Evolutionary conservation across 164 flowering plant species (phyloP), one percentile per base, ranked within the genome.

Genomic region (Piper longum): DNA sequence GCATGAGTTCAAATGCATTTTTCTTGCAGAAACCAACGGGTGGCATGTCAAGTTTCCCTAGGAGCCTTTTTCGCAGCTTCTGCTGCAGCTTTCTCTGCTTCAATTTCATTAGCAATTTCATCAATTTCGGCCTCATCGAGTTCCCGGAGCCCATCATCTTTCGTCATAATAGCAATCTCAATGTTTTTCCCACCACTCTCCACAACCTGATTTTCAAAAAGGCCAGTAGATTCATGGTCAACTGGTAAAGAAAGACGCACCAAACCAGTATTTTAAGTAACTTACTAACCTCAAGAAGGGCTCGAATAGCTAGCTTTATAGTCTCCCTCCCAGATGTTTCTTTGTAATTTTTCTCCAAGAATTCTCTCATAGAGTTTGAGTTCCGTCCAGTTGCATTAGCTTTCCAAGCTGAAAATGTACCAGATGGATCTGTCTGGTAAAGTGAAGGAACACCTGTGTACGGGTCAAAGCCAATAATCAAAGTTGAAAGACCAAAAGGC

Each of bases 101-200:
- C 98, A 55, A 93, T 93, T 67, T 93, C 98, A 3, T 91, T 89
- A 67, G 90, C 98, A 71, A 86, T 80, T 56, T 83, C 82, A 75
- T 93, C 97, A 61, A 93, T 90, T 69, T 93, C 98, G 62, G 92
- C 78, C 77, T 93, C 98, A 18, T 90, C 98, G 11, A 90, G 85
- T 70, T 93, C 95, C 6, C 76, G 76, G 68, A 90, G 78, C 18
- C 96, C 96, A 64, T 80, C 74, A 42, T 86, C 95, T 71, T 69
- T 88, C 39, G 87, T 87, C 97, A 93, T 85, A 58, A 85, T 89
- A 69, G 95, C 98, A 73, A 90, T 78, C 74, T 93, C 98, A 54
- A 93, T 83, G 89, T 93, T 90, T 82, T 90, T 93, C 41, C 98
- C 98, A 18, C 98, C 97, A 77, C 98, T 90, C 76, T 93, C 98